phyloP scores from a whole-genome alignment of 1,284 basidiomycete species.

The Austroboletus olivaceoglutinosus region DNA sequence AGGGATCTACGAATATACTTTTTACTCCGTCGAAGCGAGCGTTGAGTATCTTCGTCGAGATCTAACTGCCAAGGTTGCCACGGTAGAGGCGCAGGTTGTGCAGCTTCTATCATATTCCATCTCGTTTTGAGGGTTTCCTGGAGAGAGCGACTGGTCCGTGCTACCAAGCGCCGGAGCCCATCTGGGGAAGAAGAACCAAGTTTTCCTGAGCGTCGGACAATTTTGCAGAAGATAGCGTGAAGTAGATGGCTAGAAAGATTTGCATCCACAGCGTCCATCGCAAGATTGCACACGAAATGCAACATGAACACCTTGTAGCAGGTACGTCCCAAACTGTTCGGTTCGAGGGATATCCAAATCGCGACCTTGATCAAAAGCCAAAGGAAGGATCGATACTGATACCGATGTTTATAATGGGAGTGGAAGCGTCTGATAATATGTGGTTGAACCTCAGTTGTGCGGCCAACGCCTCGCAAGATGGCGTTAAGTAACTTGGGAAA shows the following conservation, averaged over 20 bases:
- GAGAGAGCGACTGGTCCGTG: background rate
- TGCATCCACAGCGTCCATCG: constrained; percentile 18
- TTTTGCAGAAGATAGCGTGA: constrained; percentile 30
- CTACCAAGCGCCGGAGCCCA: background rate
- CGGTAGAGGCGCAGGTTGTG: background rate
- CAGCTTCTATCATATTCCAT: background rate
- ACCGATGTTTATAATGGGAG: background rate
- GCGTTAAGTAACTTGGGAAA: background rate
- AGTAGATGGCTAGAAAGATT: constrained; percentile 36
- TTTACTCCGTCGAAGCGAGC: constrained; percentile 31
- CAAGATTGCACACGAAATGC: constrained; percentile 37
- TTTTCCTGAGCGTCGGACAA: constrained; percentile 39
- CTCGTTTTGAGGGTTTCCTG: background rate
- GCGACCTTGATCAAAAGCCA: constrained; percentile 39
- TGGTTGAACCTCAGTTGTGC: background rate
- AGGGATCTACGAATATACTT: constrained; percentile 27
- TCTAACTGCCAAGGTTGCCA: constrained; percentile 32
- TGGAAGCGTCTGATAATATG: background rate
- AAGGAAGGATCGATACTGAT: constrained; percentile 38
- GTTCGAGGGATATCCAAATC: constrained; percentile 43
- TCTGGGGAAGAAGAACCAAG: constrained; percentile 24
- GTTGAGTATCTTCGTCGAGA: constrained; percentile 25
- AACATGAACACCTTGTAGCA: constrained; percentile 50
- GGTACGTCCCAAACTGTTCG: constrained; percentile 7
- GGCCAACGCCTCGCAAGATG: background rate